Percentiles rank a stretch among this genome's conserved stretches.
Evolutionary conservation across 495 filamentous ascomycete genomes (phyloP).

Genomic region (Aspergillus asperescens): DNA sequence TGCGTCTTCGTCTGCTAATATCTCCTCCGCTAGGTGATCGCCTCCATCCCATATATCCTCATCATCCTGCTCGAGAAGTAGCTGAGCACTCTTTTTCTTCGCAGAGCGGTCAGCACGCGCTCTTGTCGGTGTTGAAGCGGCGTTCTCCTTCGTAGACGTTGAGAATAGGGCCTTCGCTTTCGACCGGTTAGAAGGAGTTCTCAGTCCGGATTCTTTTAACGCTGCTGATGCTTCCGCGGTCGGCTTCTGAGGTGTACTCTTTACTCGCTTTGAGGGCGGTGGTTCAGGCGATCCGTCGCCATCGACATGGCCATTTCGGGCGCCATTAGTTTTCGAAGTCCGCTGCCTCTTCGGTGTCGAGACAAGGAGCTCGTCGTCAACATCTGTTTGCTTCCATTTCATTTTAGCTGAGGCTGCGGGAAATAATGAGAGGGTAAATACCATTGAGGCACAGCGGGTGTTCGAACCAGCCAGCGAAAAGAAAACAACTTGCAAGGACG

Average conservation of each 20-base stretch:
- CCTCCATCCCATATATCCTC: conserved; percentile 74
- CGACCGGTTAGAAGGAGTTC: conserved; percentile 40
- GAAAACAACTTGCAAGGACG: conserved; percentile 10
- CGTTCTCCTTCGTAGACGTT: conserved; percentile 33
- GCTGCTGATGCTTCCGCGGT: conserved; percentile 29
- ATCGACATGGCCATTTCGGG: conserved; percentile 25
- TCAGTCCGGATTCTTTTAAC: conserved; percentile 40
- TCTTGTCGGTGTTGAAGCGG: conserved; percentile 47
- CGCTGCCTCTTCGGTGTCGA: conserved; percentile 41
- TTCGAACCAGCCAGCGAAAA: background rate
- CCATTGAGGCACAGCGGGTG: conserved; percentile 23
- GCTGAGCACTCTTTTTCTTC: conserved; percentile 74
- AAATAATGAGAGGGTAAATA: conserved; percentile 21
- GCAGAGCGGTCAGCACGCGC: conserved; percentile 73
- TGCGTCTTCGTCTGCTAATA: conserved; percentile 50
- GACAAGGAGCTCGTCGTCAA: conserved; percentile 33
- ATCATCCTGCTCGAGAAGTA: conserved; percentile 65
- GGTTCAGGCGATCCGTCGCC: conserved; percentile 24
- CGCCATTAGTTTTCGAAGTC: conserved; percentile 27
- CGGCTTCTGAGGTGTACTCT: conserved; percentile 38
- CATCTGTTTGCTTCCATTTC: conserved; percentile 46
- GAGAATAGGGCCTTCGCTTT: conserved; percentile 40
- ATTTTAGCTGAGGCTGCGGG: conserved; percentile 24
- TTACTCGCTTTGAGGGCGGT: conserved; percentile 27
- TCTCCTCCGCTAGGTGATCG: conserved; percentile 66